Base-by-base conservation (phyloP, 148 eudicot species). In the Rhododendron simsii region DNA sequence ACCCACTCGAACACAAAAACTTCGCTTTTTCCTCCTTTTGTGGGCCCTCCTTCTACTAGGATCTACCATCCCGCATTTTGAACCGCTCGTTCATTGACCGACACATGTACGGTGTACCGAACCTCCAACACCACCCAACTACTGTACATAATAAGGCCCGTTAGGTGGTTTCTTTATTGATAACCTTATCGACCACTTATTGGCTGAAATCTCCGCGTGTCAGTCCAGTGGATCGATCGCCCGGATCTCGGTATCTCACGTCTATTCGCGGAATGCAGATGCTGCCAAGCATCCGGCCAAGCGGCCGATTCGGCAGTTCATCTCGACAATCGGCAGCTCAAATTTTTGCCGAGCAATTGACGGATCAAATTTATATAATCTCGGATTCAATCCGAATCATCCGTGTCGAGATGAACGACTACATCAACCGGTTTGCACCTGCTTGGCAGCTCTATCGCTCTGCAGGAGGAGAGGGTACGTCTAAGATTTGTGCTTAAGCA, bases 101-200 rank as follows among this genome's bases (percentile, higher is more conserved):
- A 44, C 81, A 78, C 81, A 55, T 78, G 81, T 1, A 78, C 35
- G 81, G 33, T 53, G 13, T 7, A 65, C n/a, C 71, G 13, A 73
- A 20, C 9, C 5, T 65, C 28, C 21, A 2, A 63, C 26, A 63
- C 69, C 69, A 63, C 69, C 28, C 69, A 61, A 61, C 28, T n/a
- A 6, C 44, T 41, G 44, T 41, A 41, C 44, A 6, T 41, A 41
- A 41, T 41, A 21, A 67, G 6, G 1, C 16, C 75, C 5, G 8
- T 7, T 6, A 0, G 14, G 8, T 30, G 75, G 16, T 12, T 28
- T 28, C 4, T 14, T 12, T 7, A 4, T 69, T 28, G 75, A 69
- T 69, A 69, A 69, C 75, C 75, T 69, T 69, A 69, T 69, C 75
- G 39, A 26, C 75, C 75, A 28, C 18, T 69, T 13, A 69, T 69